Conservation (phyloP, 2,329 filamentous ascomycete species). For the Alternaria sp. region DNA sequence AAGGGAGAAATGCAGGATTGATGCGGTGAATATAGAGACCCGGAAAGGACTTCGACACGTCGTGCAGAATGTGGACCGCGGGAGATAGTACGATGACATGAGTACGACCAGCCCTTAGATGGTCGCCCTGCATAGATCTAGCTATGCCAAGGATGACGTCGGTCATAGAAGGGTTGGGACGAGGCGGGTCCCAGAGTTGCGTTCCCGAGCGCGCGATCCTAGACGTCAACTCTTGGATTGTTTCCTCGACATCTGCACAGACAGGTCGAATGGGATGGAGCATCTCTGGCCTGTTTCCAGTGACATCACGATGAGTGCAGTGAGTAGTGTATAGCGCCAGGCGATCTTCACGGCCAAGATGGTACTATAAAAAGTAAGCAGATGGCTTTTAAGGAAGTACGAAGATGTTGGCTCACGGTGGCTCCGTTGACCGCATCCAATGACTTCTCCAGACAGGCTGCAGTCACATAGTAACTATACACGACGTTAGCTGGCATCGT, state of each 20-base stretch:
- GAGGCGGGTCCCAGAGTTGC: slow-evolving; percentile 39
- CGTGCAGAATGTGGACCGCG: slow-evolving; percentile 31
- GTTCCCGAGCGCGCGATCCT: slow-evolving; percentile 32
- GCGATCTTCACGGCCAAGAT: slow-evolving; percentile 35
- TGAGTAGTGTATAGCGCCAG: slow-evolving; percentile 45
- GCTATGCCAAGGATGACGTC: slow-evolving; percentile 39
- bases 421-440: slow-evolving; percentile 29
- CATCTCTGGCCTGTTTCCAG: slow-evolving; percentile 39
- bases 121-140: slow-evolving; percentile 29
- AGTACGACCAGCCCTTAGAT: slow-evolving; percentile 29
- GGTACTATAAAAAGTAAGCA: slow-evolving; percentile 19
- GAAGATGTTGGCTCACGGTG: slow-evolving; percentile 12
- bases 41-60: slow-evolving; percentile 33
- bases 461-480: slow-evolving; percentile 42
- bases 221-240: slow-evolving; percentile 29
- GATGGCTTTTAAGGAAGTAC: neutral
- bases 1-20: slow-evolving; percentile 40
- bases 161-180: slow-evolving; percentile 42
- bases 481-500: slow-evolving; percentile 8
- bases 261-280: slow-evolving; percentile 33
- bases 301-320: slow-evolving; percentile 40
- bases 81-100: slow-evolving; percentile 44
- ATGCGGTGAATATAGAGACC: slow-evolving; percentile 39
- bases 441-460: slow-evolving; percentile 35
- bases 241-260: slow-evolving; percentile 25